Base-by-base conservation (phyloP, 139 green algal genomes). In the Chlorella ohadii region DNA sequence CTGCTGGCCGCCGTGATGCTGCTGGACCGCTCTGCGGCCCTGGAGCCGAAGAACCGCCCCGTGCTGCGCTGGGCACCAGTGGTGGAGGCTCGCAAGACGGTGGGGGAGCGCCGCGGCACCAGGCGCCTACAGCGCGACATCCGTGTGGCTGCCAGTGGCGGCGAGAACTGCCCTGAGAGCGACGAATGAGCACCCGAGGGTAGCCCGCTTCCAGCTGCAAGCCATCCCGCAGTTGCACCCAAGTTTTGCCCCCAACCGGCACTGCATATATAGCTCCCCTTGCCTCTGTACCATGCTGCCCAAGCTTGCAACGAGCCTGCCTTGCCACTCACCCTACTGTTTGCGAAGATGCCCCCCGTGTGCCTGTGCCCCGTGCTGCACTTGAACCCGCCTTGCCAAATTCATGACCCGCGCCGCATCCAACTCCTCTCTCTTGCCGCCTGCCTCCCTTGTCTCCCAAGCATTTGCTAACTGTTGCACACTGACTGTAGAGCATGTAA, bases 1-100 rank as follows among this genome's bases (percentile, higher is more conserved):
- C 82, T 88, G 66, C 82, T 92, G 51, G 90, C 91, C 23, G 94
- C 94, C 0, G 77, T 95, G 1, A 86, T 86, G 66, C 79, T 97
- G 79, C 75, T 96, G 25, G 93, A 96, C 55, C 88, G 92, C 27
- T 84, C 67, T 44, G 90, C 88, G 6, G 20, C 28, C 31, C 66
- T 86, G 28, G 90, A 94, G 70, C 87, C 90, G 1, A 55, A 72
- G 34, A 87, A 81, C 63, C 76, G 41, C 16, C 90, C 87, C 0
- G 90, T 94, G 57, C 76, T 94, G n/a, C 72, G 67, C n/a, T 94
- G 90, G 90, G 82, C 82, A 64, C 74, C 77, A 22, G 88, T 92
- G 28, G 17, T 59, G 22, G 38, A 90, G 31, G 88, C 88, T 2
- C 80, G 61, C 38, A 33, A 73, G 47, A 78, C 63, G 9, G 81